Base-by-base conservation (phyloP, 495 filamentous ascomycete genomes). In the Neohortaea acidophila region DNA sequence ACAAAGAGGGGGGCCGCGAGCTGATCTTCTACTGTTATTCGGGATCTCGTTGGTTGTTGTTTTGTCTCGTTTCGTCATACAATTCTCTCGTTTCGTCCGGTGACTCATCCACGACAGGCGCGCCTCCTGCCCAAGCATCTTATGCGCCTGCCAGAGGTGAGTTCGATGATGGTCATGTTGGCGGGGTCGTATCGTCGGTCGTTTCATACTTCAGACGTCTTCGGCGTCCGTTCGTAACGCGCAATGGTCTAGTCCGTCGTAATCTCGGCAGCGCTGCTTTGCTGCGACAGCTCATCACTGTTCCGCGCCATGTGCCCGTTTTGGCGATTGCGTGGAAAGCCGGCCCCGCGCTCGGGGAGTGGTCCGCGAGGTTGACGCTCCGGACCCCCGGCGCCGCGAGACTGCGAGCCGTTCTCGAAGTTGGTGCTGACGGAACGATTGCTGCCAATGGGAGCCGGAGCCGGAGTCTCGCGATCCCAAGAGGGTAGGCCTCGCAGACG, bases 311-410 rank as follows among this genome's bases (percentile, higher is more conserved):
- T 72, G 58, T 94, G 85, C 45, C 84, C 84, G 56, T 84, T 85
- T 47, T 77, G 70, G 43, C 82, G 72, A 47, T 68, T 66, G 33
- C 76, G 68, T 15, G 63, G 61, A 52, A 91, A 92, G 12, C 81
- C 83, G 39, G 73, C 59, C 30, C 72, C 73, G 61, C 85, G 84
- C 45, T 92, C 85, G 26, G 67, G 67, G 32, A 70, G 63, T 21
- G 85, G 84, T 25, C 82, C 83, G 50, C 79, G 73, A 33, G 85
- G 84, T 58, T 92, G 84, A 45, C 85, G 69, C 45, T 86, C 73
- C 33, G 82, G 81, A 14, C 45, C 69, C 8, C 38, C 48, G 21
- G 48, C 43, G 21, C 50, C 40, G 45, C 71, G 64, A 54, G 75
- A 77, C 43, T 75, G 72, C 36, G 69, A 68, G 44, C 67, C 68